Evolutionary conservation across 805 yeast genomes (phyloP).

Genomic region (Wickerhamiella cacticola): DNA sequence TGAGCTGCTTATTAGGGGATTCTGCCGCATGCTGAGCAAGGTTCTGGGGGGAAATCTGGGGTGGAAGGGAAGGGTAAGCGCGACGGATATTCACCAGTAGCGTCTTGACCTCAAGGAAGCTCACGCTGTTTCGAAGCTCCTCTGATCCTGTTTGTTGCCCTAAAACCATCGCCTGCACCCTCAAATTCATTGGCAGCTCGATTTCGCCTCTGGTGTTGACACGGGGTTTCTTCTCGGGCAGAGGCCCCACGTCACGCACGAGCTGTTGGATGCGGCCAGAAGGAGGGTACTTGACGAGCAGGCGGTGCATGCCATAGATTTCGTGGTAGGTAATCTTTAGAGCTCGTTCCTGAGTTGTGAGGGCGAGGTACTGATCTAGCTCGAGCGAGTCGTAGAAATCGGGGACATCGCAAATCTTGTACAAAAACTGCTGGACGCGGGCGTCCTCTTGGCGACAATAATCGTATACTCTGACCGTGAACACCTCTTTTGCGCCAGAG

Average conservation of each 20-base stretch:
- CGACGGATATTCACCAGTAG: slow-evolving; percentile 29
- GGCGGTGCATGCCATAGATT: slow-evolving; percentile 28
- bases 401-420: slow-evolving; percentile 31
- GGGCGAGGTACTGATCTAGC: slow-evolving; percentile 31
- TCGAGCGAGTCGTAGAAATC: slow-evolving; percentile 32
- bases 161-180: slow-evolving; percentile 28
- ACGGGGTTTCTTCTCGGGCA: slow-evolving; percentile 26
- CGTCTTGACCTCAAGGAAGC: slow-evolving; percentile 29
- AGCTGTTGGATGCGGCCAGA: slow-evolving; percentile 16
- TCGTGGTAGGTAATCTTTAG: slow-evolving; percentile 30
- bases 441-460: slow-evolving; percentile 26
- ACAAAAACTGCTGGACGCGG: slow-evolving; percentile 26
- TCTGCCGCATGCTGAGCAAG: slow-evolving; percentile 28
- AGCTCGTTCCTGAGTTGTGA: slow-evolving; percentile 27
- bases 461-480: slow-evolving; percentile 23
- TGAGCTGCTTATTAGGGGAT: slow-evolving; percentile 23
- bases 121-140: slow-evolving; percentile 25
- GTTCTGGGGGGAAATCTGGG: slow-evolving; percentile 18
- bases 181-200: slow-evolving; percentile 26
- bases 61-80: slow-evolving; percentile 24
- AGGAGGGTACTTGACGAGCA: slow-evolving; percentile 27
- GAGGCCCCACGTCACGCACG: slow-evolving; percentile 25
- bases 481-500: slow-evolving; percentile 42
- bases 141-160: slow-evolving; percentile 23
- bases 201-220: slow-evolving; percentile 24